These are phyloP conservation scores for Hirsutella minnesotensis DNA, from an alignment of 2,329 filamentous ascomycete species.

Conservation along the genomic window DNA sequence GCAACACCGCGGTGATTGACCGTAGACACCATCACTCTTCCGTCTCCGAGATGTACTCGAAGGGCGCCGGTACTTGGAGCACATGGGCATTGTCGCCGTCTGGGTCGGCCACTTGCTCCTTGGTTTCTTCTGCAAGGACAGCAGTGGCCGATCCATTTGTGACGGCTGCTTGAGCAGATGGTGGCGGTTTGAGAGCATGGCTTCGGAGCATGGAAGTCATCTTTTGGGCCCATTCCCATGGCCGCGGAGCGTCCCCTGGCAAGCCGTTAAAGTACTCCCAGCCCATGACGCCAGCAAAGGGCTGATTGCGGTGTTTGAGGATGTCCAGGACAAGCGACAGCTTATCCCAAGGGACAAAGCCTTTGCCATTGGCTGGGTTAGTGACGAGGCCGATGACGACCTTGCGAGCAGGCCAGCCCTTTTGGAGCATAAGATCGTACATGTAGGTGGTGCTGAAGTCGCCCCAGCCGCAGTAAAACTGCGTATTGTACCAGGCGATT, in stretches of 20 bases:
- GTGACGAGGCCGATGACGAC: constrained; percentile 76
- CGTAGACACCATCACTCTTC: no score
- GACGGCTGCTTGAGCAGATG: not conserved
- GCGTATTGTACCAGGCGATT: constrained; percentile 79
- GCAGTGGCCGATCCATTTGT: not conserved
- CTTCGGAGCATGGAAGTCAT: constrained; percentile 40
- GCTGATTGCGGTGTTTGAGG: constrained; percentile 39
- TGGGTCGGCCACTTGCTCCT: constrained; percentile 11
- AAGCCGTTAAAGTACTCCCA: constrained; percentile 91
- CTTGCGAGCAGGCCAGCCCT: constrained; percentile 61
- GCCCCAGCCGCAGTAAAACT: constrained; percentile 91
- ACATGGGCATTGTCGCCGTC: constrained; percentile 7
- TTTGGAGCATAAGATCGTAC: constrained; percentile 39
- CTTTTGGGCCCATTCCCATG: constrained; percentile 68
- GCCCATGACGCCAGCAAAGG: constrained; percentile 81
- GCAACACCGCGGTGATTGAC: no score
- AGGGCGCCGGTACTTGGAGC: constrained; percentile 9
- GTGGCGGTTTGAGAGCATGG: constrained; percentile 10
- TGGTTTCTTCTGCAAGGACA: not conserved
- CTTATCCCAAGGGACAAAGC: constrained; percentile 36
- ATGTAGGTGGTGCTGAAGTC: constrained; percentile 31
- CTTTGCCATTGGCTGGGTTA: constrained; percentile 59
- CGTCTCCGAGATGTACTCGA: constrained; percentile 13
- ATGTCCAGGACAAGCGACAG: constrained; percentile 29
- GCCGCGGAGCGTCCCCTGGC: constrained; percentile 48